Percentiles rank a stretch among this genome's conserved stretches.
Conservation (phyloP, 1,139 yeast species). For the Hyphopichia burtonii region DNA sequence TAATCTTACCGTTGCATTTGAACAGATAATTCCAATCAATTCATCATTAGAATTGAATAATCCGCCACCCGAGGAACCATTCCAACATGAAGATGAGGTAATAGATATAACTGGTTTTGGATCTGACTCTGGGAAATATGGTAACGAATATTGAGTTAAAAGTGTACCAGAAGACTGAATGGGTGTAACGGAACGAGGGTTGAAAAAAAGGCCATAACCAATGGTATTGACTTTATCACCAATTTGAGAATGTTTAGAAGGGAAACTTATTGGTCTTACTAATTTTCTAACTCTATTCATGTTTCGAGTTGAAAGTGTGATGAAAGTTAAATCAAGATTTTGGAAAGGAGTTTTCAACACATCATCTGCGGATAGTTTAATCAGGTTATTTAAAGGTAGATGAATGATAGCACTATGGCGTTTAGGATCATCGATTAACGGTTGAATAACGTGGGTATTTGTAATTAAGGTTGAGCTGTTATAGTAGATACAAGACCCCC, state of each 20-base stretch:
- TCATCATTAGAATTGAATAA: conserved; percentile 34
- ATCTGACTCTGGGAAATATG: conserved; percentile 8
- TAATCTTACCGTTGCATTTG: conserved; percentile 50
- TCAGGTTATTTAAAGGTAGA: conserved; percentile 5
- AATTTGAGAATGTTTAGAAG: background rate
- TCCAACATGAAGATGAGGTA: conserved; percentile 68
- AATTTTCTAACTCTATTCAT: background rate
- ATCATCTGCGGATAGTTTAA: conserved; percentile 12
- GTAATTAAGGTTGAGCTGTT: conserved; percentile 29
- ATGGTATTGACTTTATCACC: conserved; percentile 46
- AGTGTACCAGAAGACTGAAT: conserved; percentile 46
- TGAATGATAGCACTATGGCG: conserved; percentile 7
- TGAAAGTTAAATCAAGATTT: conserved; percentile 38
- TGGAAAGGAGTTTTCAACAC: conserved; percentile 24
- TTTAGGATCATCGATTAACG: conserved; percentile 13
- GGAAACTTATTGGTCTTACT: background rate
- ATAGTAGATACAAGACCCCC: conserved; percentile 40
- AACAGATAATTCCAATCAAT: conserved; percentile 59
- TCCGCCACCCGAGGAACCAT: conserved; percentile 78
- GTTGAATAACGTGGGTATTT: conserved; percentile 35
- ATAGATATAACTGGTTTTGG: conserved; percentile 39
- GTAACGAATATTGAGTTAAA: conserved; percentile 22
- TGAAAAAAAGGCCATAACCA: conserved; percentile 59
- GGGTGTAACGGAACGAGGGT: conserved; percentile 29
- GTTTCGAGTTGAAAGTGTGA: conserved; percentile 18